These are phyloP conservation scores for Penicillium sp. DNA, from an alignment of 2,329 filamentous ascomycete species.

Conservation along the genomic window DNA sequence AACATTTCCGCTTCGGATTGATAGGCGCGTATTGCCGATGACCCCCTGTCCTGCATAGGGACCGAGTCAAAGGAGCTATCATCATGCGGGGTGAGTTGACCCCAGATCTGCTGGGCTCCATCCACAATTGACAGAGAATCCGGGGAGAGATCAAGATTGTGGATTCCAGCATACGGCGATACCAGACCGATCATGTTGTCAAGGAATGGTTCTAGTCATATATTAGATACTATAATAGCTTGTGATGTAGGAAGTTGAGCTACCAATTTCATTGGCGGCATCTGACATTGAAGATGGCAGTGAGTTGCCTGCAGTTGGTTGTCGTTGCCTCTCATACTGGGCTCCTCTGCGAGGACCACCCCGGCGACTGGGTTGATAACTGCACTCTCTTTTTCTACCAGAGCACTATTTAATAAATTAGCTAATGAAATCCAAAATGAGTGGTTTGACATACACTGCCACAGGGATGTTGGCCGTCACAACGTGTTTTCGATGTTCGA, in stretches of 20 bases:
- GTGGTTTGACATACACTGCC: constrained; percentile 13
- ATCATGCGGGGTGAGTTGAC: constrained; percentile 12
- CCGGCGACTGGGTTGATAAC: constrained; percentile 26
- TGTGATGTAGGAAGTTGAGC: not conserved
- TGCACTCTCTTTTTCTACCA: constrained; percentile 15
- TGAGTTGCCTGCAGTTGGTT: not conserved
- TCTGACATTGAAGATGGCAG: constrained; percentile 4
- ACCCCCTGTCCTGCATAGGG: constrained; percentile 5
- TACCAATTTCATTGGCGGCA: constrained; percentile 10
- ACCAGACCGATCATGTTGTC: constrained; percentile 19
- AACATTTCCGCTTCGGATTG: constrained; percentile 25
- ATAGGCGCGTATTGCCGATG: constrained; percentile 18
- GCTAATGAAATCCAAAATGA: not conserved
- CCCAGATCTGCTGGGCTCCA: constrained; percentile 14
- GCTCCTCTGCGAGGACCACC: constrained; percentile 24
- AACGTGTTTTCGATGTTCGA: constrained; percentile 27
- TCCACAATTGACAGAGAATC: constrained; percentile 14
- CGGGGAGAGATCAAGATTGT: constrained; percentile 20
- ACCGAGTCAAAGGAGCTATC: constrained; percentile 8
- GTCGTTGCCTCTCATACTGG: constrained; percentile 15
- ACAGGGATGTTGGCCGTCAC: constrained; percentile 17
- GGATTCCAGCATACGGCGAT: constrained; percentile 16
- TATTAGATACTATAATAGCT: not conserved
- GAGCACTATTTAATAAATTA: constrained; percentile 15
- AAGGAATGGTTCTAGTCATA: constrained; percentile 12